Conservation (phyloP, 257 asterid species). For the Petunia secreta region DNA sequence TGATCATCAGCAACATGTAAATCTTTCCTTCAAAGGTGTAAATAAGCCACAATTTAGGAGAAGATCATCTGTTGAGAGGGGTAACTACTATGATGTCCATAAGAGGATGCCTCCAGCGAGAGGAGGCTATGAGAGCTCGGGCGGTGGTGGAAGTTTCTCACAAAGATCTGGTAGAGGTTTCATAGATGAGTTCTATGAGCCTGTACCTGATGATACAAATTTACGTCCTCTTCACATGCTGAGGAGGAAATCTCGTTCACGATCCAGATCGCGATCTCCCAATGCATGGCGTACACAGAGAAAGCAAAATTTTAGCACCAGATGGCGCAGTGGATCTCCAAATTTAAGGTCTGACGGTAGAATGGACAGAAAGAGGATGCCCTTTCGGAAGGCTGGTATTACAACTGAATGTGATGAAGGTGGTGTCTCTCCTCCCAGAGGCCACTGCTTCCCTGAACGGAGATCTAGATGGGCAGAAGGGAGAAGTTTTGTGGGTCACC, state of each 20-base stretch:
- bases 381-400: slow-evolving; percentile 51
- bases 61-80: slow-evolving; percentile 61
- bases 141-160: slow-evolving; percentile 44
- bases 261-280: slow-evolving; percentile 85
- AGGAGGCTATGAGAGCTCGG: slow-evolving; percentile 47
- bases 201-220: slow-evolving; percentile 44
- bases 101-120: slow-evolving; percentile 45
- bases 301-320: slow-evolving; percentile 45
- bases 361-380: slow-evolving; percentile 54
- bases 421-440: slow-evolving; percentile 56
- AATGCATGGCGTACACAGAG: slow-evolving; percentile 62
- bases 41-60: slow-evolving; percentile 51
- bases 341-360: slow-evolving; percentile 63
- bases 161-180: slow-evolving; percentile 49
- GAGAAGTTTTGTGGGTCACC: slow-evolving; percentile 43
- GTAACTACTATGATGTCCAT: slow-evolving; percentile 43
- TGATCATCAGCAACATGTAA: slow-evolving; percentile 46
- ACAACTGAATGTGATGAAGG: slow-evolving; percentile 54
- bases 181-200: slow-evolving; percentile 47
- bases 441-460: slow-evolving; percentile 54
- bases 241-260: slow-evolving; percentile 67
- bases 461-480: slow-evolving; percentile 53
- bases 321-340: slow-evolving; percentile 66
- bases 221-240: slow-evolving; percentile 41
- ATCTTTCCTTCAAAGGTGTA: slow-evolving; percentile 47